Evolutionary conservation across 352 stramenopile genomes (phyloP), one percentile per base, ranked within the genome.

Genomic region (Globisporangium viniferum): DNA sequence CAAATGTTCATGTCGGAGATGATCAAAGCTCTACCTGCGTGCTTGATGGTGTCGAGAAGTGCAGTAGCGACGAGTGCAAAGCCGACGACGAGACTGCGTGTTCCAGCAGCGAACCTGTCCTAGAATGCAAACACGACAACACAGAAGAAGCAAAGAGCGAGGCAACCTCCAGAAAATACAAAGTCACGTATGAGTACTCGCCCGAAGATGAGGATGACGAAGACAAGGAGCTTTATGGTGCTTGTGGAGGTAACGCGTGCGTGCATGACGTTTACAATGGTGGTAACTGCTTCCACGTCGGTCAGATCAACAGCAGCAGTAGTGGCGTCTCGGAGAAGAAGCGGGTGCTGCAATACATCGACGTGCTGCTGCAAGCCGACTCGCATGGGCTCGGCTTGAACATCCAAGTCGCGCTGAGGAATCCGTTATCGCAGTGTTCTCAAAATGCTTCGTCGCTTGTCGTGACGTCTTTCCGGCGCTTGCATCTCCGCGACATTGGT

Each of bases 351-450:
- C 61, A 74, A 49, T 80, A 68, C 35, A 54, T 73, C 49, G 82
- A 91, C 36, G 81, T 91, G 39, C 46, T 91, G 51, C 67, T 91
- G 36, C 79, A 81, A 54, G 67, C 74, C 3, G 82, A 89, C 64
- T 68, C 29, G 1, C 36, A 76, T 22, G 82, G 82, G 0, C 59
- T 91, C 36, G 82, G 82, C 0, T 61, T 91, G 6, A 80, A 84
- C 56, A 63, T 91, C 5, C 57, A 61, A 9, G 8, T 75, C 15
- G 27, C 9, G 29, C 66, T 7, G 44, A 46, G 10, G 36, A 18
- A 12, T 31, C 59, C 48, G 27, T 55, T 4, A 15, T 15, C 3
- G 24, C 41, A 48, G 5, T 41, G 44, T 33, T 60, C 14, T 31
- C 56, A 14, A 3, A 39, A 8, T 4, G 9, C 6, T 14, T 62